Evolutionary conservation across 345 rosid species (phyloP).

Genomic region (Eutrema yunnanense): DNA sequence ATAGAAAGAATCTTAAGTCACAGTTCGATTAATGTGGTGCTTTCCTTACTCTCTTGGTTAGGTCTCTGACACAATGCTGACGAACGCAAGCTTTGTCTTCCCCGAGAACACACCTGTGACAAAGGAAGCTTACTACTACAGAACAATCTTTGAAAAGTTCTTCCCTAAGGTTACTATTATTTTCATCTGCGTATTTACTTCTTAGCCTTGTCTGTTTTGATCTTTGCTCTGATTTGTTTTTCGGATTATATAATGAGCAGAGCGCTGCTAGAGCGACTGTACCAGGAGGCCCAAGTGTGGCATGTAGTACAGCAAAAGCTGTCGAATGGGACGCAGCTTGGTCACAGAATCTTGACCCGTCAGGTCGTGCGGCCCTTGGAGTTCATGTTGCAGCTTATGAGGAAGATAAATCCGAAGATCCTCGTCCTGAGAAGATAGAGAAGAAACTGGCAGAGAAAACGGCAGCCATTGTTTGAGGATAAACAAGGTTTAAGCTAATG

Average conservation of each 20-base stretch:
- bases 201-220: not conserved
- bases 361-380: slow-evolving; percentile 86
- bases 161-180: slow-evolving; percentile 57
- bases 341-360: slow-evolving; percentile 77
- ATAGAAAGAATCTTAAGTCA: not conserved
- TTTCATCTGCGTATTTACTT: not conserved
- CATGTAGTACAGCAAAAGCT: slow-evolving; percentile 85
- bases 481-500: not conserved
- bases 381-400: slow-evolving; percentile 61
- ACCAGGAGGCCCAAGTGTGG: slow-evolving; percentile 87
- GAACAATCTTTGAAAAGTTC: slow-evolving; percentile 74
- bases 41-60: slow-evolving; percentile 25
- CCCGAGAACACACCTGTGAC: slow-evolving; percentile 81
- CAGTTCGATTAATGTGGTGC: not conserved
- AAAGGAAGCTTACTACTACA: slow-evolving; percentile 77
- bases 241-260: slow-evolving; percentile 34
- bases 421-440: slow-evolving; percentile 27
- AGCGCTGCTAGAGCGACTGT: slow-evolving; percentile 74
- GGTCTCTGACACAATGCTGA: slow-evolving; percentile 74
- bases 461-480: slow-evolving; percentile 30
- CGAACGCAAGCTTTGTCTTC: slow-evolving; percentile 64
- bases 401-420: slow-evolving; percentile 26
- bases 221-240: slow-evolving; percentile 9
- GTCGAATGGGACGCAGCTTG: slow-evolving; percentile 84
- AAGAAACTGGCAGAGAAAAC: slow-evolving; percentile 26